These are phyloP conservation scores for Berberis thunbergii DNA, from an alignment of 164 flowering plant species.

Conservation along the genomic window DNA sequence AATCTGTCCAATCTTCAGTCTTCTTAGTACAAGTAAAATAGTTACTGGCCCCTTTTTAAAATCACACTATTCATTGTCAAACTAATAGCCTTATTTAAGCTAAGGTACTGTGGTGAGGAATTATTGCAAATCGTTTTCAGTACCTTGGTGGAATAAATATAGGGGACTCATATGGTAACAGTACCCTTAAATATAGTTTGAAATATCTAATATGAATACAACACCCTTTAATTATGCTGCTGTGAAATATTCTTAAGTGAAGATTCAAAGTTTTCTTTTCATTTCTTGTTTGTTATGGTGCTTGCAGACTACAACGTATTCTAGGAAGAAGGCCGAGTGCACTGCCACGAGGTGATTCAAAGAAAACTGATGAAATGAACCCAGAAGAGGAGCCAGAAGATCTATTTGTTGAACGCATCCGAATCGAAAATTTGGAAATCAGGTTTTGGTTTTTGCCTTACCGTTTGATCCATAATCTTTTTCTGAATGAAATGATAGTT, in stretches of 20 bases:
- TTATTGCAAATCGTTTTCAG: too few relatives aligned
- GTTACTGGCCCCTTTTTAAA: too few relatives aligned
- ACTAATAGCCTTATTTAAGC: too few relatives aligned
- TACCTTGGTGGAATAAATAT: too few relatives aligned
- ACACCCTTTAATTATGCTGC: neutral
- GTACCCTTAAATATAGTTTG: too few relatives aligned
- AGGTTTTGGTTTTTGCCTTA: constrained; percentile 26
- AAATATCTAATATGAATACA: neutral
- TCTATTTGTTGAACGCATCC: constrained; percentile 64
- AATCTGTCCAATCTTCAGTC: too few relatives aligned
- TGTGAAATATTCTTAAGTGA: constrained; percentile 1
- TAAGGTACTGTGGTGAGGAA: too few relatives aligned
- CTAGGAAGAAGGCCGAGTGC: constrained; percentile 33
- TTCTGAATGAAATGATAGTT: too few relatives aligned
- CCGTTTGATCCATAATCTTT: neutral
- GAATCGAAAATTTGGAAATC: constrained; percentile 75
- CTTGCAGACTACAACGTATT: constrained; percentile 45
- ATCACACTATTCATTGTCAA: too few relatives aligned
- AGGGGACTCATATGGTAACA: too few relatives aligned
- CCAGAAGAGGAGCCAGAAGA: constrained; percentile 39
- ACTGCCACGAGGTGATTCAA: constrained; percentile 34
- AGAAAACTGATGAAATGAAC: constrained; percentile 55
- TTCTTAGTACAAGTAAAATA: too few relatives aligned
- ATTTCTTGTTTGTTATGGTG: constrained; percentile 16
- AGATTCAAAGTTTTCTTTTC: neutral